Evolutionary conservation across 164 flowering plant genomes (phyloP).

Genomic region (Magnolia officinalis): DNA sequence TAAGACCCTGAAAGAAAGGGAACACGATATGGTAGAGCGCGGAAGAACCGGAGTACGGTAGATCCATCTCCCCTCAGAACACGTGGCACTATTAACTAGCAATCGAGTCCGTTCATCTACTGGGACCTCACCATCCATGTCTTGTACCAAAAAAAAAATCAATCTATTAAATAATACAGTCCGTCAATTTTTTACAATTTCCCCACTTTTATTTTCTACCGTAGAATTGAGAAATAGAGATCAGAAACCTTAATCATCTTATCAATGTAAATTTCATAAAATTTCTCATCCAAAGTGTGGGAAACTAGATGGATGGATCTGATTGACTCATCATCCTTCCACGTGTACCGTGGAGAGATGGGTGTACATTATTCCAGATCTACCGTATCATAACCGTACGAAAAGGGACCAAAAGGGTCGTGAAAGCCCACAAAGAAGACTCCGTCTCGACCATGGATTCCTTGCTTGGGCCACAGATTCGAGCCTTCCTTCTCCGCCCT

Average conservation of each 20-base stretch:
- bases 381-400: not conserved
- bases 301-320: too few species aligned
- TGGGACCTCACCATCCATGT: not conserved
- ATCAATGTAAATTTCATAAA: too few species aligned
- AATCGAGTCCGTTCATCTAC: not conserved
- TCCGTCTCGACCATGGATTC: slow-evolving; percentile 33
- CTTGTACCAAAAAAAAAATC: too few species aligned
- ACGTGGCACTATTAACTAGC: not conserved
- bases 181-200: too few species aligned
- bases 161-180: too few species aligned
- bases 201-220: too few species aligned
- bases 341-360: too few species aligned
- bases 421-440: slow-evolving; percentile 29
- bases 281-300: too few species aligned
- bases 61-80: too few species aligned
- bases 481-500: slow-evolving; percentile 29
- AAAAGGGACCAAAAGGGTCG: not conserved
- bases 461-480: slow-evolving; percentile 32
- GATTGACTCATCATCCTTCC: too few species aligned
- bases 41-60: not conserved
- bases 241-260: too few species aligned
- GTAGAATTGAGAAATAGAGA: too few species aligned
- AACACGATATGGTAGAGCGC: not conserved
- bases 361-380: slow-evolving; percentile 21
- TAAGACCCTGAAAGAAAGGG: not conserved